phyloP scores from a whole-genome alignment of 495 filamentous ascomycete genomes.

The Penicillium bialowiezense region DNA sequence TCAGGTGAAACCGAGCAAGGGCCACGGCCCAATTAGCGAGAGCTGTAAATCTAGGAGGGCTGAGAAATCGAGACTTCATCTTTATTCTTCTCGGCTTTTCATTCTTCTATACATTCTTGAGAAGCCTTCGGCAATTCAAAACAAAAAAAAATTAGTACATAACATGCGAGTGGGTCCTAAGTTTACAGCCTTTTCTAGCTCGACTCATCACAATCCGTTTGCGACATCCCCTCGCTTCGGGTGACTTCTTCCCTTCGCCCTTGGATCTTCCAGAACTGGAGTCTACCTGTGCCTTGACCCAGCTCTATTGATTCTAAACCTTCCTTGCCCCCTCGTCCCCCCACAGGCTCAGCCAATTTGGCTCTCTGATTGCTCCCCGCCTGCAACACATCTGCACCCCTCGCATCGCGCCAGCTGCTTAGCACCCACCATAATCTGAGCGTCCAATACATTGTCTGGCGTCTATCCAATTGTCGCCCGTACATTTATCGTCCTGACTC shows the following conservation, averaged over 20 bases:
- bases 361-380: constrained; percentile 16
- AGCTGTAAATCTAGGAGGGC: neutral
- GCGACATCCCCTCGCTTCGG: constrained; percentile 19
- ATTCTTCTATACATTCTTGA: neutral
- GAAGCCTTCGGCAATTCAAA: neutral
- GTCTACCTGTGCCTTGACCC: constrained; percentile 5
- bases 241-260: constrained; percentile 9
- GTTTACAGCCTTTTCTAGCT: neutral
- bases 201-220: constrained; percentile 33
- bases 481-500: neutral
- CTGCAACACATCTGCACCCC: constrained; percentile 19
- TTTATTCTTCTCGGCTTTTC: neutral
- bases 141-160: no score
- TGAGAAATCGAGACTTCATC: neutral
- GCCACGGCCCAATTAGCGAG: no score
- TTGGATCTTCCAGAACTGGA: constrained; percentile 4
- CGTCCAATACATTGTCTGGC: constrained; percentile 21
- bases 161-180: constrained; percentile 1
- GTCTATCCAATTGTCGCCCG: constrained; percentile 9
- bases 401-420: constrained; percentile 20
- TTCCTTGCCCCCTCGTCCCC: constrained; percentile 9
- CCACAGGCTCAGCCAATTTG: constrained; percentile 12
- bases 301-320: constrained; percentile 10
- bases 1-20: no score
- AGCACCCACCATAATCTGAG: constrained; percentile 2